These are phyloP conservation scores for Cyathus striatus DNA, from an alignment of 768 basidiomycete genomes.

Conservation along the genomic window DNA sequence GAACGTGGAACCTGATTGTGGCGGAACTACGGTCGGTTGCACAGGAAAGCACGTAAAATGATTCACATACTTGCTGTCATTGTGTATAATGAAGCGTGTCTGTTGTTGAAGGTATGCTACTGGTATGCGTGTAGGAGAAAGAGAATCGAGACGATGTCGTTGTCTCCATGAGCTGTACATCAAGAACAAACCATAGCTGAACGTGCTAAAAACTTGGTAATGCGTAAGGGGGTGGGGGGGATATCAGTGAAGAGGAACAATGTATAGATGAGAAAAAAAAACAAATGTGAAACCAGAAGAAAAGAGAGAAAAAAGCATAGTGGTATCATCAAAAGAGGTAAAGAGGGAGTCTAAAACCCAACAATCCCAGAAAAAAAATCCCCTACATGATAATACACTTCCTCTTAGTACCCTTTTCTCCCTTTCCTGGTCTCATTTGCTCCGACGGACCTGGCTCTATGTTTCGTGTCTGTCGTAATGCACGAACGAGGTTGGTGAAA, in stretches of 20 bases:
- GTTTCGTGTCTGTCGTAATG: slow-evolving; percentile 67
- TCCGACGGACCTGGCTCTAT: slow-evolving; percentile 36
- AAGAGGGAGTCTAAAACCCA: slow-evolving; percentile 67
- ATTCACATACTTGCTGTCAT: background rate
- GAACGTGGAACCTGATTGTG: slow-evolving; percentile 2
- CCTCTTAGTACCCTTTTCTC: slow-evolving; percentile 39
- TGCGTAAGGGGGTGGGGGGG: slow-evolving; percentile 14
- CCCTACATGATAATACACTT: slow-evolving; percentile 79
- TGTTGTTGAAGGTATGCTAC: slow-evolving; percentile 17
- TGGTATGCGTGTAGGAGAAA: background rate
- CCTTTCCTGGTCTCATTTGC: slow-evolving; percentile 35
- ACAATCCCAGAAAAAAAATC: slow-evolving; percentile 56
- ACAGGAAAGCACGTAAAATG: background rate
- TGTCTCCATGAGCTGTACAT: no score
- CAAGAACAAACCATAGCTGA: no score
- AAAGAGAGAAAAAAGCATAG: slow-evolving; percentile 31
- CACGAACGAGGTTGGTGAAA: slow-evolving; percentile 84
- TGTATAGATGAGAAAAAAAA: slow-evolving; percentile 14
- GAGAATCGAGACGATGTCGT: slow-evolving; percentile 13
- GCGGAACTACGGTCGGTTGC: no score
- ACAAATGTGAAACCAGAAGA: slow-evolving; percentile 19
- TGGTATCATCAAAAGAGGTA: slow-evolving; percentile 85
- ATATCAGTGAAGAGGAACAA: slow-evolving; percentile 18
- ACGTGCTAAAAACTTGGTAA: no score
- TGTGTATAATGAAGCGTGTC: slow-evolving; percentile 12